Base-by-base conservation (phyloP, 176 grass and related monocot species). In the Ensete ventricosum region DNA sequence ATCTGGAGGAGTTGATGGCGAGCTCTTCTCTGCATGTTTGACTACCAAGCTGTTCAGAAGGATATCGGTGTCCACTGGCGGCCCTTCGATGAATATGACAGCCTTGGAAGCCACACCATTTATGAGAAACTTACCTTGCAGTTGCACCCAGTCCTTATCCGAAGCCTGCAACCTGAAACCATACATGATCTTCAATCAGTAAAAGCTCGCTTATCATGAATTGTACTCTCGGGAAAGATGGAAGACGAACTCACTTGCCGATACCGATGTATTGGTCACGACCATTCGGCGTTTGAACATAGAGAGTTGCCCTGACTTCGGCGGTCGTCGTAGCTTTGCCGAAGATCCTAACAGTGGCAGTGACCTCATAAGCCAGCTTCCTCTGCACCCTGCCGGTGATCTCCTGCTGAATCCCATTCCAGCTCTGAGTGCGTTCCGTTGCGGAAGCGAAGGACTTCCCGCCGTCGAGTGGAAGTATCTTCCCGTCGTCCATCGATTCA, bases 351-450 rank as follows among this genome's bases (percentile, higher is more conserved):
- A 91, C 95, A 63, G 78, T 77, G 50, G 95, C 95, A 0, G 84
- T 76, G 24, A 81, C 80, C 66, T 84, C 86, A 50, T 99, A 99
- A 2, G 86, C 69, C 1, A 73, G 70, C 90, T 91, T 99, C 11
- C 95, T 79, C 70, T 91, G 90, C 68, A 99, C 50, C 14, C 88
- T 69, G 49, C 84, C 82, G 25, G 95, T 89, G 1, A 99, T 51
- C 52, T 94, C 95, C 79, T 99, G 95, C 86, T 91, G 86, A 67
- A 94, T 82, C 52, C 95, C 95, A 73, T 91, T 87, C 78, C 84
- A 87, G 13, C 68, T 78, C 76, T 91, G 86, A 21, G 88, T 94
- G 5, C 95, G 76, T 59, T 85, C 87, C 1, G 95, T 94, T 0
- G 88, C 81, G 1, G 88, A 78, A 52, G 84, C 86, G 75, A 99